phyloP scores from a whole-genome alignment of 805 yeast genomes.

The Tetrapisispora phaffii region DNA sequence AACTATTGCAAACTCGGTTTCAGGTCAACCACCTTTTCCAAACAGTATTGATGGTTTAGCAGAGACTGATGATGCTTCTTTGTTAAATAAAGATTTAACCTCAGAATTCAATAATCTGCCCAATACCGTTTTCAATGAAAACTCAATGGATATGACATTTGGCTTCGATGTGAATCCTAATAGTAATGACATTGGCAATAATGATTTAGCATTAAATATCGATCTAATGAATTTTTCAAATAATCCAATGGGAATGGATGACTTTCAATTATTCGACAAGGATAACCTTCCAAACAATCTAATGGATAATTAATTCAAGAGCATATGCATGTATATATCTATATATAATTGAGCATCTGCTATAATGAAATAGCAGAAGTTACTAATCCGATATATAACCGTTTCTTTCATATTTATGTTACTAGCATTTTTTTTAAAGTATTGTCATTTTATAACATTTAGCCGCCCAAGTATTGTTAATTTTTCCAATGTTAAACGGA shows the following conservation, averaged over 20 bases:
- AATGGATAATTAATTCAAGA: constrained; percentile 1
- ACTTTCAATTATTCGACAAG: constrained; percentile 5
- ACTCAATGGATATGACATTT: background rate
- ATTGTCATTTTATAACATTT: too few relatives aligned
- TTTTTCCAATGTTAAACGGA: background rate
- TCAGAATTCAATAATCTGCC: background rate
- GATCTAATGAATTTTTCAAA: background rate
- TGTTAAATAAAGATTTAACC: background rate
- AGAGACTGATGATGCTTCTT: background rate
- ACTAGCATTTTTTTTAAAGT: too few relatives aligned
- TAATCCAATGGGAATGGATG: constrained; percentile 1
- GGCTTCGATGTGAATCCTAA: background rate
- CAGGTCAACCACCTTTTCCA: background rate
- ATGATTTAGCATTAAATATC: background rate
- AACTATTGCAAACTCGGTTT: background rate
- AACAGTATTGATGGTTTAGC: background rate
- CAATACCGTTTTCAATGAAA: background rate
- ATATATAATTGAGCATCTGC: background rate
- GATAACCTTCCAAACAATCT: constrained; percentile 4
- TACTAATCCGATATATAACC: too few relatives aligned
- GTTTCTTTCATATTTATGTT: too few relatives aligned
- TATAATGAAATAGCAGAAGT: too few relatives aligned
- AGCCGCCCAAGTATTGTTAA: background rate
- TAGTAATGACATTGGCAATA: background rate
- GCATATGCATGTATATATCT: background rate